A percentile compares a stretch with the other conserved stretches of the same genome.
Evolutionary conservation across 2,329 filamentous ascomycete genomes (phyloP).

Genomic region (Colletotrichum cordylinicola): DNA sequence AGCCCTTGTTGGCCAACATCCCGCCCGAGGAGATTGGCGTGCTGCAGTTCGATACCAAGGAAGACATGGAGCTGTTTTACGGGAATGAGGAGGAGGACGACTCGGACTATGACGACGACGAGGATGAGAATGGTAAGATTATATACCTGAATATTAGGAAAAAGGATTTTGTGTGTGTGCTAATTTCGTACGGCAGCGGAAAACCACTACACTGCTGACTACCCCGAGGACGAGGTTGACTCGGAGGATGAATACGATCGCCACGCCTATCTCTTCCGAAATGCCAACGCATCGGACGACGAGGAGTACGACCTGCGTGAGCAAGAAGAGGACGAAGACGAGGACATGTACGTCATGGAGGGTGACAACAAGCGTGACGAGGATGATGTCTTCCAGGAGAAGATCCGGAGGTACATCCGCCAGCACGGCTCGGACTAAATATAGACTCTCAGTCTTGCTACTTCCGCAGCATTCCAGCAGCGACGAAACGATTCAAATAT

Average conservation of each 20-base stretch:
- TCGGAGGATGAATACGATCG: slow-evolving; percentile 63
- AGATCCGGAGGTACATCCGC: slow-evolving; percentile 27
- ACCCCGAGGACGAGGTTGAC: slow-evolving; percentile 80
- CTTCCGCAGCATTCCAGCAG: not conserved
- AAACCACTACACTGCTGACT: slow-evolving; percentile 80
- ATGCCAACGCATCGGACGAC: slow-evolving; percentile 57
- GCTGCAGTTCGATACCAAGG: slow-evolving; percentile 61
- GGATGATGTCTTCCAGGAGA: slow-evolving; percentile 28
- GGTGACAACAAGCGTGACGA: slow-evolving; percentile 38
- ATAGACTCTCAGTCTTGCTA: not conserved
- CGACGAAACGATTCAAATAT: not conserved
- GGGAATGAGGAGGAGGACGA: slow-evolving; percentile 65
- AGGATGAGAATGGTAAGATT: slow-evolving; percentile 67
- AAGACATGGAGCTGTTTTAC: slow-evolving; percentile 67
- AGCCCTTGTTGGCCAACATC: slow-evolving; percentile 52
- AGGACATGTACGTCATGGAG: slow-evolving; percentile 37
- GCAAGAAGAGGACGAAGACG: slow-evolving; percentile 41
- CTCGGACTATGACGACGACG: slow-evolving; percentile 68
- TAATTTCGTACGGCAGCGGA: slow-evolving; percentile 56
- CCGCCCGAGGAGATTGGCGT: slow-evolving; percentile 58
- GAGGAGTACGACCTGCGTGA: slow-evolving; percentile 56
- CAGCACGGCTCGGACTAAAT: slow-evolving; percentile 13
- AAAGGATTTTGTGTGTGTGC: rapidly evolving
- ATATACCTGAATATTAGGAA: not conserved
- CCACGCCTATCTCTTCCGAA: slow-evolving; percentile 61